These are phyloP conservation scores for Trichoderma harzianum DNA, from an alignment of 2,329 filamentous ascomycete genomes.

Conservation along the genomic window DNA sequence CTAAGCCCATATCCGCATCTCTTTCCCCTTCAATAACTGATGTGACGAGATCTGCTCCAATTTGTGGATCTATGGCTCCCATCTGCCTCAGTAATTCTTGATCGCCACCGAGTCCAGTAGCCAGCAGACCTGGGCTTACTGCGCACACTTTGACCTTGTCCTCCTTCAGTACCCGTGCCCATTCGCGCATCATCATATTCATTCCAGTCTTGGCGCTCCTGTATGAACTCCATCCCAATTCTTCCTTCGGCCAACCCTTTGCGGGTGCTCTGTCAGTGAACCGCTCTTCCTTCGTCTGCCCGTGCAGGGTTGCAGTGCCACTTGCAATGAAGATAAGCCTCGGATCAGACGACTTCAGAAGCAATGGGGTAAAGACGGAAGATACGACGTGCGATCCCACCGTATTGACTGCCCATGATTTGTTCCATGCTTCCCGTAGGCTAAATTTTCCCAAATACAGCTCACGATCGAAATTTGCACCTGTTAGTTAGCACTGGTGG, in stretches of 20 bases:
- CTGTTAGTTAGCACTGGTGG: no score
- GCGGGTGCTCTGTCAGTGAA: neutral
- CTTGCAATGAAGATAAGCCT: neutral
- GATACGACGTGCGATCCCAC: neutral
- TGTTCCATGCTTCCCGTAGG: no score
- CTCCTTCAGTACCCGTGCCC: neutral
- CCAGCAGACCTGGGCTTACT: neutral
- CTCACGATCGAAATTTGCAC: no score
- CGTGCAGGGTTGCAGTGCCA: neutral
- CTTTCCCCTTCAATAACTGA: neutral
- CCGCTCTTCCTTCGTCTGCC: neutral
- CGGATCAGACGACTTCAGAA: neutral
- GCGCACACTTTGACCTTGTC: neutral
- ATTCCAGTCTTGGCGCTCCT: neutral
- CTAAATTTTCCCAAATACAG: no score
- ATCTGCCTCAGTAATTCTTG: neutral
- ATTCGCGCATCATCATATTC: neutral
- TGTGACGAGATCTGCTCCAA: neutral
- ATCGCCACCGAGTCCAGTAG: neutral
- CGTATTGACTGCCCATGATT: neutral
- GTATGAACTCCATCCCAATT: no score
- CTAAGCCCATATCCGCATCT: neutral
- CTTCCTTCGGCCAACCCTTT: neutral
- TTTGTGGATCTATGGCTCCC: neutral
- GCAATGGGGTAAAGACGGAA: neutral